Percentiles rank a stretch among this genome's conserved stretches.
Conservation (phyloP, 2,329 filamentous ascomycete species). For the Apiospora malaysiana region DNA sequence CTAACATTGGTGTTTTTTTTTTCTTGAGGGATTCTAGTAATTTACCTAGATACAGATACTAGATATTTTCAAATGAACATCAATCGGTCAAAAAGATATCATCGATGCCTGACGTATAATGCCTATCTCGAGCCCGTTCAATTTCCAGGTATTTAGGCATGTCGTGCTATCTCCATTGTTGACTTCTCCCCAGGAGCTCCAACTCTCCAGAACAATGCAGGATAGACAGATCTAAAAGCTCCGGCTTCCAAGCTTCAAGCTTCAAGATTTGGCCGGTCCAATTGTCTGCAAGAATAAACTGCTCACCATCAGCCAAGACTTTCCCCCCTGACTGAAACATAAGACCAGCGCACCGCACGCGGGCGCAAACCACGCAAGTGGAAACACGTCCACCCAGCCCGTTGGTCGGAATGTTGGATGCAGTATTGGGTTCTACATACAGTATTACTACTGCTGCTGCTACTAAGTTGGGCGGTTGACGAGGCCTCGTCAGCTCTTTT, state of each 20-base stretch:
- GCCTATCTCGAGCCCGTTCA: no score
- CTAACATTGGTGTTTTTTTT: no score
- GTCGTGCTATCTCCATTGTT: no score
- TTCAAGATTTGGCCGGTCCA: no score
- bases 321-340: background rate
- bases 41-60: no score
- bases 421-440: no score
- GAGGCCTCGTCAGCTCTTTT: constrained; percentile 2
- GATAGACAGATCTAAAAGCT: background rate
- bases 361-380: background rate
- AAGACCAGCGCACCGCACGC: constrained; percentile 1
- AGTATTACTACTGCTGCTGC: no score
- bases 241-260: background rate
- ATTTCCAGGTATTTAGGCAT: no score
- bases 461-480: background rate
- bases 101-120: no score
- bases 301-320: background rate
- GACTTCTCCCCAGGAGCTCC: background rate
- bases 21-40: no score
- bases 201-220: background rate
- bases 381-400: constrained; percentile 7
- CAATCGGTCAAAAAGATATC: no score
- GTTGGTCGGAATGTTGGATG: background rate
- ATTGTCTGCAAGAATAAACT: background rate
- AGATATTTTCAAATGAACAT: no score